Conservation (phyloP, 2,329 filamentous ascomycete species). For the Allantophomopsis cytisporea region DNA sequence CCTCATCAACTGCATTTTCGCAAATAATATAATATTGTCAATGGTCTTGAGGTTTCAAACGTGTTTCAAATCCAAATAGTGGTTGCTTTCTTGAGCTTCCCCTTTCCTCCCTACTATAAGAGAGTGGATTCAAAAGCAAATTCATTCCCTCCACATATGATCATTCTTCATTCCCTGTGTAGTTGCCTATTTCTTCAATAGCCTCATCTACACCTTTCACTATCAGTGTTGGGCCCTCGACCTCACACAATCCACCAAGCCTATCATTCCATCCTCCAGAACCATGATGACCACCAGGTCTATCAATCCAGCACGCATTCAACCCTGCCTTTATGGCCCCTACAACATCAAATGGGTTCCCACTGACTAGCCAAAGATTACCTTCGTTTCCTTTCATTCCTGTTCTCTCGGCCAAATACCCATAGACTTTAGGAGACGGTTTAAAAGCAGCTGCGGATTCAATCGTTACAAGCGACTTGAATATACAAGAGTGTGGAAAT, state of each 20-base stretch:
- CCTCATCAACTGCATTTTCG: too few species aligned
- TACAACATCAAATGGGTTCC: constrained; percentile 61
- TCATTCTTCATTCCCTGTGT: constrained; percentile 12
- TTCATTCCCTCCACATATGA: background rate
- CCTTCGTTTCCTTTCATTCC: constrained; percentile 20
- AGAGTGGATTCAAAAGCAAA: too few species aligned
- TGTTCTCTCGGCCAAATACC: constrained; percentile 22
- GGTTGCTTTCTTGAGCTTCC: too few species aligned
- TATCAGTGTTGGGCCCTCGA: constrained; percentile 35
- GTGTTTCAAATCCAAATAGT: too few species aligned
- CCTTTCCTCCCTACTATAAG: too few species aligned
- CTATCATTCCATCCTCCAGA: constrained; percentile 48
- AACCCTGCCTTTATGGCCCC: constrained; percentile 49
- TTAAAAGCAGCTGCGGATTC: constrained; percentile 50
- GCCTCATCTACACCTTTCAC: constrained; percentile 43
- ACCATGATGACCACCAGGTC: constrained; percentile 26
- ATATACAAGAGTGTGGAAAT: constrained; percentile 26
- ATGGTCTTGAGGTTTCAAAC: too few species aligned
- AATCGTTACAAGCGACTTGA: constrained; percentile 45
- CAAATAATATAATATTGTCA: too few species aligned
- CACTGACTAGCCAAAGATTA: constrained; percentile 50
- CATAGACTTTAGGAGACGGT: constrained; percentile 47
- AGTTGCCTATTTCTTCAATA: constrained; percentile 22
- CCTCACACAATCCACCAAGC: constrained; percentile 30
- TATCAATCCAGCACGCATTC: constrained; percentile 54